Evolutionary conservation across 176 grass and related monocot species (phyloP), one percentile per base, ranked within the genome.

Genomic region (Phoenix roebelenii): DNA sequence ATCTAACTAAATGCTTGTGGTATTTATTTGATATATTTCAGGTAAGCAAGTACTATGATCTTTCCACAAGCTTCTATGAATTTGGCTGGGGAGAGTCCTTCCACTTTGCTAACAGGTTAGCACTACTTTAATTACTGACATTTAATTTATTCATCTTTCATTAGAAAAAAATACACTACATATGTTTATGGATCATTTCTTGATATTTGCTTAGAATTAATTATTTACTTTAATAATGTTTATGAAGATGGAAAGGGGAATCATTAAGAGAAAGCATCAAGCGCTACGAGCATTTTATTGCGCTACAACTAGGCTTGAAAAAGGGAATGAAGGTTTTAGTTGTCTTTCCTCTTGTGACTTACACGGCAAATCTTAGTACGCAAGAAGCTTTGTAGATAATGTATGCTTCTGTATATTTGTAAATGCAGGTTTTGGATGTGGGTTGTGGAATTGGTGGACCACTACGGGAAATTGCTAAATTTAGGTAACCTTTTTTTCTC

Each of bases 41-140:
- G 93, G 93, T 98, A 61, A 98, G 92, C 67, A 98, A 98, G 71
- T 98, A 98, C 79, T 98, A 98, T 79, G 84, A 98, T 78, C 93
- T 98, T 60, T 79, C 81, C 12, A 98, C 93, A 70, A 98, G 93
- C 79, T 98, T 98, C 60, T 98, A 98, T 74, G 93, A 98, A 67
- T 98, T 83, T 85, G 93, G 93, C 35, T 98, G 93, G 93, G 93
- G 93, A 73, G 93, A 98, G 81, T 98, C 93, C 24, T 98, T 98
- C 80, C 93, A 98, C 73, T 98, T 98, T 81, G 93, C 88, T 80
- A 84, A 82, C 76, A 98, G 88, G 93, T 98, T 57, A 67, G 20
- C 44, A 64, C 22, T 56, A 49, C 58, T 39, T 72, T 44, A 44
- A 14, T 44, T 44, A 14, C 35, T 44, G 35, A 44, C 10, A 12